Evolutionary conservation across 805 yeast genomes (phyloP), one percentile per base, ranked within the genome.

Genomic region (Yarrowia alimentaria): DNA sequence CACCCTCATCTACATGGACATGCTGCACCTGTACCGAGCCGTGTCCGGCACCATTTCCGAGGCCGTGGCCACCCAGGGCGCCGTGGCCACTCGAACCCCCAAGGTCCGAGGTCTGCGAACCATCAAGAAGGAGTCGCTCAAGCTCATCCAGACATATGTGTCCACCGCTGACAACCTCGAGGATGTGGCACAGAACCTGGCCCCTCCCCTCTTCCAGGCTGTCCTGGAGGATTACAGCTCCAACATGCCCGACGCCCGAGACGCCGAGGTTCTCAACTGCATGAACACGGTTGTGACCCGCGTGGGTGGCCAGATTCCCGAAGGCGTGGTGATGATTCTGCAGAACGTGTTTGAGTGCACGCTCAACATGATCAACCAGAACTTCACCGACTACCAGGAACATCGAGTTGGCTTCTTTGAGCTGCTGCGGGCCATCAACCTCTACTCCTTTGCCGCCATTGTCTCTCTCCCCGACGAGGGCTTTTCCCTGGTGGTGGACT

Each of bases 391-490:
- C 68, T 93, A 87, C 67, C 99, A 98, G 10, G 99, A 93, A 66
- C 97, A 91, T 70, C 80, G 99, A 63, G 95, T 91, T 52, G 98
- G 90, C 65, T 93, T 93, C 67, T 93, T 91, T 72, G 85, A 84
- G 69, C 74, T 93, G 51, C 75, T 93, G 64, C 83, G 90, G 60
- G 94, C 86, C 54, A 91, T 93, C 62, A 84, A 93, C 67, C 68
- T 81, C 58, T 83, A 85, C 63, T 82, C 93, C 13, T 93, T 93
- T 75, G 77, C 79, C 53, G 95, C 97, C 0, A 75, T 93, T 58
- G 73, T 88, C 54, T 85, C 88, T 66, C 76, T 93, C 57, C 94
- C 97, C 8, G 91, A 94, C 3, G 89, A 81, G 56, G 95, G 95
- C 18, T 91, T 93, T 76, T 89, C 85, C 63, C 77, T 88, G 54